These are phyloP conservation scores for Gelatoporia subvermispora DNA, from an alignment of 768 basidiomycete species.

Conservation along the genomic window DNA sequence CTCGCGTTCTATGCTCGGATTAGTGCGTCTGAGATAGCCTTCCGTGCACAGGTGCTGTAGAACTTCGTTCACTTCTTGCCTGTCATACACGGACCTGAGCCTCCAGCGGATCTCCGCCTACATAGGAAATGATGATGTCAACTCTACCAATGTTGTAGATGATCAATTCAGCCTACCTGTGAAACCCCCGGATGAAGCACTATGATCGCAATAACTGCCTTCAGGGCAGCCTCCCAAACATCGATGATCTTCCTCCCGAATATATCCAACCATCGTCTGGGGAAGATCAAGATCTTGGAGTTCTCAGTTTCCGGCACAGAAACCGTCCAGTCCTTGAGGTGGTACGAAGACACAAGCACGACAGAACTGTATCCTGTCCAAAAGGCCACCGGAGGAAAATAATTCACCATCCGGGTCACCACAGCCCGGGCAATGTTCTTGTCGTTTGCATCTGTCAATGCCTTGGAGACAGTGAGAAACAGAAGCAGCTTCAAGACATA, in stretches of 20 bases:
- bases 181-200: conserved; percentile 70
- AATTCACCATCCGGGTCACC: conserved; percentile 39
- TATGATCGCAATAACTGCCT: conserved; percentile 62
- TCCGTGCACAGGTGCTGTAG: conserved; percentile 50
- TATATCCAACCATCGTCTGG: conserved; percentile 76
- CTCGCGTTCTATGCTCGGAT: conserved; percentile 14
- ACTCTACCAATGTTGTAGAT: background rate
- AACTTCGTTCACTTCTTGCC: conserved; percentile 67
- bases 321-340: conserved; percentile 53
- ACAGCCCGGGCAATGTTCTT: conserved; percentile 21
- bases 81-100: conserved; percentile 66
- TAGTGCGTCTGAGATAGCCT: conserved; percentile 38
- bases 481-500: background rate
- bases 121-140: conserved; percentile 7
- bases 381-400: conserved; percentile 51
- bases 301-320: conserved; percentile 28
- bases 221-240: conserved; percentile 68
- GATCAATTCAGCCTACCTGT: conserved; percentile 43
- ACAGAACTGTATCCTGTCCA: conserved; percentile 62
- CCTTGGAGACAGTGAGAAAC: background rate
- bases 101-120: conserved; percentile 72
- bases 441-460: background rate
- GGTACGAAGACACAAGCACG: conserved; percentile 51
- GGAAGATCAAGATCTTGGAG: conserved; percentile 42
- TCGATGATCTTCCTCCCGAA: conserved; percentile 54